Evolutionary conservation across 805 yeast species (phyloP).

Genomic region (Clavispora asparagi): DNA sequence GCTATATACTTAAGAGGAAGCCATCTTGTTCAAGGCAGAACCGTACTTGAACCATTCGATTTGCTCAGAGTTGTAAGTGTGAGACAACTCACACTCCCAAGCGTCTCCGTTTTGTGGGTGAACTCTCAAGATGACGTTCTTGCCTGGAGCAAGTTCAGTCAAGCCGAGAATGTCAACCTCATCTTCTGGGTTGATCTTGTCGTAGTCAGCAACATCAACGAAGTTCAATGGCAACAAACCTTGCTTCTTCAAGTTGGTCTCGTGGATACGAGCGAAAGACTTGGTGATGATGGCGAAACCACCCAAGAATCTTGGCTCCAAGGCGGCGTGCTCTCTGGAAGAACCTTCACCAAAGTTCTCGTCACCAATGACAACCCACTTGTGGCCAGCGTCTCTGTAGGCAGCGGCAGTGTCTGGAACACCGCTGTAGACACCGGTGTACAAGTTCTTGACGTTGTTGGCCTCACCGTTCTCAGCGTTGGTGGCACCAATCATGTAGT

Average conservation of each 20-base stretch:
- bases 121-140: slow-evolving; percentile 74
- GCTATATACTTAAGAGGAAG: slow-evolving; percentile 22
- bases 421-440: slow-evolving; percentile 88
- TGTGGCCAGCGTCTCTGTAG: slow-evolving; percentile 89
- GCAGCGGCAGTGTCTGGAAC: slow-evolving; percentile 95
- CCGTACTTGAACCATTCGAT: slow-evolving; percentile 99
- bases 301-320: slow-evolving; percentile 98
- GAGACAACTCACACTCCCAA: slow-evolving; percentile 90
- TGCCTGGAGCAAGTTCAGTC: slow-evolving; percentile 86
- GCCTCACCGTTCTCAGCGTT: slow-evolving; percentile 95
- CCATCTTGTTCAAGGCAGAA: slow-evolving; percentile 97
- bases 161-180: slow-evolving; percentile 84
- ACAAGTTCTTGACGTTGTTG: slow-evolving; percentile 81
- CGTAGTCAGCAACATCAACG: slow-evolving; percentile 83
- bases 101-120: slow-evolving; percentile 69
- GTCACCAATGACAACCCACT: slow-evolving; percentile 98
- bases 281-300: slow-evolving; percentile 96
- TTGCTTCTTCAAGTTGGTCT: slow-evolving; percentile 99
- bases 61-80: slow-evolving; percentile 95
- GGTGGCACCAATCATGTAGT: slow-evolving; percentile 99
- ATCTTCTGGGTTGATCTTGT: slow-evolving; percentile 88
- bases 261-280: slow-evolving; percentile 98
- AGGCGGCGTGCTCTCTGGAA: slow-evolving; percentile 99
- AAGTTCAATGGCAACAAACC: slow-evolving; percentile 98
- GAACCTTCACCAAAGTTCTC: slow-evolving; percentile 99